Evolutionary conservation across 148 eudicot genomes (phyloP).

Genomic region (Rhododendron simsii): DNA sequence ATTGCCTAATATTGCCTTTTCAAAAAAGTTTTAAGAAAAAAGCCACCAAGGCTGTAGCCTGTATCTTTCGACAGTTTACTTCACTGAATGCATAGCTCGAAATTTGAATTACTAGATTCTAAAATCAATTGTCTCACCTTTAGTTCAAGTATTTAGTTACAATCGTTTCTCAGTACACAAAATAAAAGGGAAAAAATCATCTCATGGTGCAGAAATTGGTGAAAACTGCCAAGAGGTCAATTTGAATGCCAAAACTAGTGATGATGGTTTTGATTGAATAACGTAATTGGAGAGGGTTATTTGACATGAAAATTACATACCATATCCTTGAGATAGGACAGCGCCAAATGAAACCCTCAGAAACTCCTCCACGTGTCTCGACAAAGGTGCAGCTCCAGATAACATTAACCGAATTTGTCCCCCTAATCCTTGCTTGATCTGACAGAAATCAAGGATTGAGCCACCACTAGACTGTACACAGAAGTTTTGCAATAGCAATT

Average conservation of each 20-base stretch:
- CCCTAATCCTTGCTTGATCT: conserved; percentile 93
- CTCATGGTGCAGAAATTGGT: background rate
- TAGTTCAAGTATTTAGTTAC: background rate
- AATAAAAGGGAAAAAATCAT: background rate
- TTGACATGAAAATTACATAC: conserved; percentile 26
- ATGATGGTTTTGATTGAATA: background rate
- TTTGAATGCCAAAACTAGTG: background rate
- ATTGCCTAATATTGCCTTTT: background rate
- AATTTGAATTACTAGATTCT: background rate
- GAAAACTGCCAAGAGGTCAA: background rate
- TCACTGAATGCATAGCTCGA: background rate
- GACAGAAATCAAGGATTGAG: background rate
- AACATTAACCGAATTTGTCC: conserved; percentile 76
- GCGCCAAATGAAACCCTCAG: conserved; percentile 80
- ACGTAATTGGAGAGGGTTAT: background rate
- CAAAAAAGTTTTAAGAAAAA: background rate
- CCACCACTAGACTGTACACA: background rate
- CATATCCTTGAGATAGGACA: conserved; percentile 87
- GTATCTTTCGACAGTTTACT: background rate
- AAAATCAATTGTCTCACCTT: background rate
- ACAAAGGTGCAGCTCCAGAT: conserved; percentile 96
- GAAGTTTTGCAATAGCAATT: background rate
- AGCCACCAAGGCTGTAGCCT: background rate
- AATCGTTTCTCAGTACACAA: background rate
- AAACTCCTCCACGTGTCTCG: conserved; percentile 91